phyloP scores from a whole-genome alignment of 1,284 basidiomycete species.

The Pisolithus thermaeus region DNA sequence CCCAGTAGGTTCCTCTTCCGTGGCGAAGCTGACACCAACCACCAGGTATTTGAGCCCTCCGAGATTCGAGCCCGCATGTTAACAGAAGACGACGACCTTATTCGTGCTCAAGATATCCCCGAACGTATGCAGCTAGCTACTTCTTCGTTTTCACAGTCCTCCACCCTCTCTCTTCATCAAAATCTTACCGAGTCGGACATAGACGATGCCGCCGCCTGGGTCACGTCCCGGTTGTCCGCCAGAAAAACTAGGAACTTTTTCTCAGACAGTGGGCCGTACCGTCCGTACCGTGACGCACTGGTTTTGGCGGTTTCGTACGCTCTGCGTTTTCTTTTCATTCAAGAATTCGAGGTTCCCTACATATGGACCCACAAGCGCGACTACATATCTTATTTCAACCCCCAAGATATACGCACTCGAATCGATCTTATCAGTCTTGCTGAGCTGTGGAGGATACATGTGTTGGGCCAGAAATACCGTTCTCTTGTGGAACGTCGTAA shows the following conservation, averaged over 20 bases:
- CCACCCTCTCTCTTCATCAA: constrained; percentile 64
- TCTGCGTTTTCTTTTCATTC: constrained; percentile 81
- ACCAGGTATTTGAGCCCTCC: constrained; percentile 94
- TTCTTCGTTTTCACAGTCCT: constrained; percentile 71
- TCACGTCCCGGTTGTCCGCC: constrained; percentile 79
- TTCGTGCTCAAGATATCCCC: constrained; percentile 86
- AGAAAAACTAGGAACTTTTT: constrained; percentile 76
- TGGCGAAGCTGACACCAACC: constrained; percentile 8
- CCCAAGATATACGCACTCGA: constrained; percentile 45
- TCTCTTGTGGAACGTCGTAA: constrained; percentile 74
- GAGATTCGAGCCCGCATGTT: constrained; percentile 90
- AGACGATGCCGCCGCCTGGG: constrained; percentile 84
- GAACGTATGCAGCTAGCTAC: constrained; percentile 95
- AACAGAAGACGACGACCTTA: constrained; percentile 92
- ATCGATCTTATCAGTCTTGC: constrained; percentile 68
- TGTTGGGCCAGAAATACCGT: constrained; percentile 81
- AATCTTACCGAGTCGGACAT: constrained; percentile 67
- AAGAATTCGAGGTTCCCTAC: constrained; percentile 91
- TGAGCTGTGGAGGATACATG: constrained; percentile 86
- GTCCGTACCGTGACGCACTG: constrained; percentile 63
- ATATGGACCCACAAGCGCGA: constrained; percentile 94
- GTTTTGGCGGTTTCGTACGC: constrained; percentile 78
- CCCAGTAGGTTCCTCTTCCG: constrained; percentile 1
- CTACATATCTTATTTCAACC: constrained; percentile 76
- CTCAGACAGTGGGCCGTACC: constrained; percentile 50